phyloP scores from a whole-genome alignment of 495 filamentous ascomycete genomes.

The Achaetomiella virescens region DNA sequence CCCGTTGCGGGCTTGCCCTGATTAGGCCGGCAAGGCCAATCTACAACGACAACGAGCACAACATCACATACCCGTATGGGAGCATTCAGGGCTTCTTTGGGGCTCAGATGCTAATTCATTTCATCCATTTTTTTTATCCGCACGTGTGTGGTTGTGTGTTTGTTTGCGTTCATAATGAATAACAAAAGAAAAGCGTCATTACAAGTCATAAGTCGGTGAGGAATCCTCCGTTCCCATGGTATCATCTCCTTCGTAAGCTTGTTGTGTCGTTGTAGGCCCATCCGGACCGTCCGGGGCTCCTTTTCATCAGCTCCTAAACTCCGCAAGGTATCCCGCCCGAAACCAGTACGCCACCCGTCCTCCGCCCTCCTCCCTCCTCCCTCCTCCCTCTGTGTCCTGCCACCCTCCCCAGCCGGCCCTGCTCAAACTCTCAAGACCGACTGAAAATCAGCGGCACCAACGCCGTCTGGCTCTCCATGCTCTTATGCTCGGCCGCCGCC shows the following conservation, averaged over 20 bases:
- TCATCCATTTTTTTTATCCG: not conserved
- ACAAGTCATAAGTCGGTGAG: slow-evolving; percentile 1
- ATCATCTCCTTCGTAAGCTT: not conserved
- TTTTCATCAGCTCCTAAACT: not conserved
- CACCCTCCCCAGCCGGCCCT: not conserved
- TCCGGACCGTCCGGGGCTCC: not conserved
- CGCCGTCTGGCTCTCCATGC: slow-evolving; percentile 34
- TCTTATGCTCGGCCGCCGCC: slow-evolving; percentile 26
- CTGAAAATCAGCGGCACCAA: slow-evolving; percentile 49
- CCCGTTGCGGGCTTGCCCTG: too few species aligned
- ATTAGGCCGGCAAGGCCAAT: too few species aligned
- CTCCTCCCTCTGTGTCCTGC: not conserved
- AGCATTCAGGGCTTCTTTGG: too few species aligned
- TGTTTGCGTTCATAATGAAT: not conserved
- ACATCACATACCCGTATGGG: too few species aligned
- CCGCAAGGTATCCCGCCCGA: not conserved
- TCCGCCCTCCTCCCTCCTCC: not conserved
- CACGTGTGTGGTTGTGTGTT: too few species aligned
- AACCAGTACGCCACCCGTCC: not conserved
- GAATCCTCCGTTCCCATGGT: slow-evolving; percentile 6
- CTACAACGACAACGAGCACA: too few species aligned
- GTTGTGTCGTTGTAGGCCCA: not conserved
- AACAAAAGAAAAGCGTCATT: slow-evolving; percentile 6
- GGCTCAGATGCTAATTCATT: too few species aligned
- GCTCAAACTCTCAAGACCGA: slow-evolving; percentile 31